phyloP scores from a whole-genome alignment of 2,329 filamentous ascomycete genomes.

The Teratosphaeria destructans region DNA sequence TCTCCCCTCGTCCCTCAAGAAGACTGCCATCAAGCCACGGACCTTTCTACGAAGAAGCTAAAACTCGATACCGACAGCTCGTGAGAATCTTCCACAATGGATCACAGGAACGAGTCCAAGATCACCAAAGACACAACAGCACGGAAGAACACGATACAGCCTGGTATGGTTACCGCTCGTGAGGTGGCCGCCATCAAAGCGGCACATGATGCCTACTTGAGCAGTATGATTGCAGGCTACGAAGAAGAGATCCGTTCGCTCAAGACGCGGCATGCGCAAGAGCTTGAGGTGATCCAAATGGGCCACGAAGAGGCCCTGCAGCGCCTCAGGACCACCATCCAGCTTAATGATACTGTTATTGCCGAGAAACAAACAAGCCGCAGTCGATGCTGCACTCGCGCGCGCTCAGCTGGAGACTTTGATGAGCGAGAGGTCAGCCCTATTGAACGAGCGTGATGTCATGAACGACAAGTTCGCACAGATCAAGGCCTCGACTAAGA shows the following conservation, averaged over 20 bases:
- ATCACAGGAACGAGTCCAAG: not conserved
- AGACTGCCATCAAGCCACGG: too few relatives aligned
- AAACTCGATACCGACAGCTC: not conserved
- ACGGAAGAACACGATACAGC: not conserved
- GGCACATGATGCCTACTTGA: constrained; percentile 3
- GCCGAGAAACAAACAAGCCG: not conserved
- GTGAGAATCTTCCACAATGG: not conserved
- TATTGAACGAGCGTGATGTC: not conserved
- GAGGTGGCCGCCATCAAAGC: not conserved
- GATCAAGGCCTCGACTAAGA: not conserved
- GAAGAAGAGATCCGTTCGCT: constrained; percentile 3
- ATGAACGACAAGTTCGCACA: not conserved
- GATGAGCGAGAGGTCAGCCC: too few relatives aligned
- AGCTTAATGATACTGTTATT: not conserved
- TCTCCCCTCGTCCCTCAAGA: not conserved
- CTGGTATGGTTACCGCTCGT: too few relatives aligned
- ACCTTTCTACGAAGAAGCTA: not conserved
- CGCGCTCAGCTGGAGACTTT: not conserved
- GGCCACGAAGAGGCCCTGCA: not conserved
- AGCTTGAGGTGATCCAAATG: constrained; percentile 1
- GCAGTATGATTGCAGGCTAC: constrained; percentile 1
- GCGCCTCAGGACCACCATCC: not conserved
- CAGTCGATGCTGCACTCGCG: not conserved
- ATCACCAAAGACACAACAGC: constrained; percentile 6
- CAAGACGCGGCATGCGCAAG: not conserved